These are phyloP conservation scores for Penicillium brasilianum DNA, from an alignment of 2,329 filamentous ascomycete species.

Conservation along the genomic window DNA sequence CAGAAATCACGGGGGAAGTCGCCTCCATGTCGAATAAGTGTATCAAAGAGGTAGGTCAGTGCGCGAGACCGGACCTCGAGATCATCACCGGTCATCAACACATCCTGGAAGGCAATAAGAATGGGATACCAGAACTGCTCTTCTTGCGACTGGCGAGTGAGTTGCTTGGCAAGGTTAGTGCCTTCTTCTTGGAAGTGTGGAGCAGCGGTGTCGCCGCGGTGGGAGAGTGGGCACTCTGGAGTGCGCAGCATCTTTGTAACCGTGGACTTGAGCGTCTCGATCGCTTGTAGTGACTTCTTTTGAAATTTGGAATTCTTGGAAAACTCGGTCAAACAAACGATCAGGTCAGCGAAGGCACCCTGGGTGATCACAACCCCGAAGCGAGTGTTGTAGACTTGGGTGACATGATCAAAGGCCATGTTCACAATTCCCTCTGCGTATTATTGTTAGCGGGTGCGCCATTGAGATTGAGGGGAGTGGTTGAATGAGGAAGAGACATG, in stretches of 20 bases:
- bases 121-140: slow-evolving; percentile 99
- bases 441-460: slow-evolving; percentile 28
- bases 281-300: slow-evolving; percentile 95
- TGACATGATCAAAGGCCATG: slow-evolving; percentile 95
- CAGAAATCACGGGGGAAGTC: slow-evolving; percentile 94
- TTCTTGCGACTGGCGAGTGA: slow-evolving; percentile 83
- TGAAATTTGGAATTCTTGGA: slow-evolving; percentile 99
- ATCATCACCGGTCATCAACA: slow-evolving; percentile 98
- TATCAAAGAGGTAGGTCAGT: slow-evolving; percentile 95
- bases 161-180: slow-evolving; percentile 63
- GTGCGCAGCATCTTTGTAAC: slow-evolving; percentile 95
- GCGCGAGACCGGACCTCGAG: slow-evolving; percentile 88
- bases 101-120: slow-evolving; percentile 96
- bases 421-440: slow-evolving; percentile 84
- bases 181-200: slow-evolving; percentile 48
- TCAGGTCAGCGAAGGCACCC: slow-evolving; percentile 92
- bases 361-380: slow-evolving; percentile 97
- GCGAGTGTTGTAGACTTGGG: slow-evolving; percentile 90
- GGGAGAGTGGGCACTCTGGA: slow-evolving; percentile 89
- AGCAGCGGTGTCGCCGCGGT: slow-evolving; percentile 58
- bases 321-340: slow-evolving; percentile 96
- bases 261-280: slow-evolving; percentile 91
- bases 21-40: slow-evolving; percentile 84
- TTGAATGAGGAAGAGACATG: too few relatives aligned
- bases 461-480: too few relatives aligned